Base-by-base conservation (phyloP, 108 stramenopile species). In the Cylindrotheca closterium region DNA sequence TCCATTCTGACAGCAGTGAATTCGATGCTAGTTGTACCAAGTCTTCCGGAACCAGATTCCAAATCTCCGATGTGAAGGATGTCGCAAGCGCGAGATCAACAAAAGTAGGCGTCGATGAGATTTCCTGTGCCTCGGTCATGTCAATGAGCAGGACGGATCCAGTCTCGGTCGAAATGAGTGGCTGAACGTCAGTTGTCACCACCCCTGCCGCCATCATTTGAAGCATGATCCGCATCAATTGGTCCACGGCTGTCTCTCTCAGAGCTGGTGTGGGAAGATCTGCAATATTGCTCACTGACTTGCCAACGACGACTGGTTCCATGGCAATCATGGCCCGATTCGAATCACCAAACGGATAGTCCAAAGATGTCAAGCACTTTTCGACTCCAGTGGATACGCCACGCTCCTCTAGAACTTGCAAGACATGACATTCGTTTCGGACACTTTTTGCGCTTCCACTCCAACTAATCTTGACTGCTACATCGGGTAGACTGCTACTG, bases 381-480 rank as follows among this genome's bases (percentile, higher is more conserved):
- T 86, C 88, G 15, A 80, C n/a, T n/a, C n/a, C 70, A 25, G 71
- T 73, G 5, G 58, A 55, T 5, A 80, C 77, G 10, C 73, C 30
- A 3, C 64, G 33, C 3, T 66, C 33, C 51, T 80, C 79, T 55
- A 86, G 51, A 18, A 33, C 45, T 50, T 67, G 60, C 21, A 89
- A 55, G 3, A 75, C 72, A 15, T 50, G 30, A 67, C 88, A 89
- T 80, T 89, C 85, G 19, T 75, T 76, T 59, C 74, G 55, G n/a
- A 89, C 84, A 32, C 76, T 79, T 26, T 67, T 47, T 19, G 75
- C 55, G 56, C 82, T 89, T 25, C 69, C 47, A 29, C 60, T 60
- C 88, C 88, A 89, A 62, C 88, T 89, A 8, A 86, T 72, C 62
- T 89, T 89, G 63, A 89, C 61, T 21, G 77, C 69, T 1, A 87